phyloP scores from a whole-genome alignment of 768 basidiomycete species.

The Termitomyces sp. region DNA sequence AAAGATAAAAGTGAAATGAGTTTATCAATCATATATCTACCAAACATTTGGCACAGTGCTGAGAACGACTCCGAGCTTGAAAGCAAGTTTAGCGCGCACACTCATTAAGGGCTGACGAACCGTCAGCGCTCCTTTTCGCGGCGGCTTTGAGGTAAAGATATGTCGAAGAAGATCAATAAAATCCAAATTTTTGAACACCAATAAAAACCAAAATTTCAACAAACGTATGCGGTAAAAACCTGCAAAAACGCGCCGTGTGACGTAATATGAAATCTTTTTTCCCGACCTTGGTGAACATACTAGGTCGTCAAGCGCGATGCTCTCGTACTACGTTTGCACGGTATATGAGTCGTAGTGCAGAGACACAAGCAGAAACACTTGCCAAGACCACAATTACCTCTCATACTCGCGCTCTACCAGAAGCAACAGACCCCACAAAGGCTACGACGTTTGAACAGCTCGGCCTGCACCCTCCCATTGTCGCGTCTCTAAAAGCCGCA shows the following conservation, averaged over 20 bases:
- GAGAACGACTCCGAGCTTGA: no score
- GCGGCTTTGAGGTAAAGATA: no score
- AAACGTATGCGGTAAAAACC: no score
- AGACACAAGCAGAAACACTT: conserved; percentile 13
- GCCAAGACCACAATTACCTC: not conserved
- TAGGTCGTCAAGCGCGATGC: conserved; percentile 11
- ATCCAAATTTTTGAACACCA: no score
- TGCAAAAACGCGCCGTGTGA: conserved; percentile 7
- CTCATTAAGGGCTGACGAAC: no score
- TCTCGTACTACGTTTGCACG: conserved; percentile 8
- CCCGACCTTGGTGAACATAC: conserved; percentile 10
- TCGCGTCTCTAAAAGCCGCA: conserved; percentile 44
- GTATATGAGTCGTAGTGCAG: conserved; percentile 20
- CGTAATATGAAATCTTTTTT: conserved; percentile 19
- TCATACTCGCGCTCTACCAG: not conserved
- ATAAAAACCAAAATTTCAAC: not conserved
- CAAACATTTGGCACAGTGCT: not conserved
- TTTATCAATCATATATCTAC: not conserved
- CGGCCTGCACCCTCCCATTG: conserved; percentile 46
- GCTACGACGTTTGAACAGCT: conserved; percentile 41
- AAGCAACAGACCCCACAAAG: not conserved
- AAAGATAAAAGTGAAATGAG: not conserved
- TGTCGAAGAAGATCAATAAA: no score
- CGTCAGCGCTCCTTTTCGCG: no score
- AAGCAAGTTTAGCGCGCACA: no score